Evolutionary conservation across 495 filamentous ascomycete genomes (phyloP).

Genomic region (Penicillium steckii): DNA sequence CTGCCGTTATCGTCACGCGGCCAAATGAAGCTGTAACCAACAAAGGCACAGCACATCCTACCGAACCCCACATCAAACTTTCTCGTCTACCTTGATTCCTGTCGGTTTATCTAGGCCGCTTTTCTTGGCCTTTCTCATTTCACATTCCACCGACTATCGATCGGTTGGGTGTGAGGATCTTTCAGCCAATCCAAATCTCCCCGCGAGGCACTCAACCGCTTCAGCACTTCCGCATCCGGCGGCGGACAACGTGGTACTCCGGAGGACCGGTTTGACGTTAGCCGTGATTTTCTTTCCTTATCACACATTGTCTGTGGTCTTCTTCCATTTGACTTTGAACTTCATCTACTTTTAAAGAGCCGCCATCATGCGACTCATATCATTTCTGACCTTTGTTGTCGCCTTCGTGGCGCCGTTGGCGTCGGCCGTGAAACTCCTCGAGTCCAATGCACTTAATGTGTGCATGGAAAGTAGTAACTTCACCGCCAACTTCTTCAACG

Average conservation of each 20-base stretch:
- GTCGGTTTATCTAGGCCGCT: not conserved
- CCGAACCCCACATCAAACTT: not conserved
- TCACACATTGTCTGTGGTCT: constrained; percentile 11
- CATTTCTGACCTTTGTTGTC: constrained; percentile 39
- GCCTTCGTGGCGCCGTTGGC: constrained; percentile 40
- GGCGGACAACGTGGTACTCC: constrained; percentile 36
- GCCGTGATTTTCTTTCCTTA: constrained; percentile 24
- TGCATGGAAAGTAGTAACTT: constrained; percentile 79
- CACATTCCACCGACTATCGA: not conserved
- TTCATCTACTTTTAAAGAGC: constrained; percentile 3
- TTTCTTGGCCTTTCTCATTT: not conserved
- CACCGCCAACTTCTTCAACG: constrained; percentile 79
- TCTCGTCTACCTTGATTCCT: not conserved
- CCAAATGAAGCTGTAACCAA: not conserved
- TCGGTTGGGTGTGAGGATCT: not conserved
- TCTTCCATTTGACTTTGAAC: constrained; percentile 7
- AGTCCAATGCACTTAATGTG: constrained; percentile 73
- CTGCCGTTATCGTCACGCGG: not conserved
- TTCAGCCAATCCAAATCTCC: not conserved
- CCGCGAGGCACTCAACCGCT: constrained; percentile 8
- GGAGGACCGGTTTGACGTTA: constrained; percentile 32
- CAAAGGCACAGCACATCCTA: not conserved
- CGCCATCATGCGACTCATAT: constrained; percentile 39
- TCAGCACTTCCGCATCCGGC: constrained; percentile 43
- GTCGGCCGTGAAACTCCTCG: constrained; percentile 49